These are phyloP conservation scores for Evansstolkia leycettana DNA, from an alignment of 495 filamentous ascomycete species.

Conservation along the genomic window DNA sequence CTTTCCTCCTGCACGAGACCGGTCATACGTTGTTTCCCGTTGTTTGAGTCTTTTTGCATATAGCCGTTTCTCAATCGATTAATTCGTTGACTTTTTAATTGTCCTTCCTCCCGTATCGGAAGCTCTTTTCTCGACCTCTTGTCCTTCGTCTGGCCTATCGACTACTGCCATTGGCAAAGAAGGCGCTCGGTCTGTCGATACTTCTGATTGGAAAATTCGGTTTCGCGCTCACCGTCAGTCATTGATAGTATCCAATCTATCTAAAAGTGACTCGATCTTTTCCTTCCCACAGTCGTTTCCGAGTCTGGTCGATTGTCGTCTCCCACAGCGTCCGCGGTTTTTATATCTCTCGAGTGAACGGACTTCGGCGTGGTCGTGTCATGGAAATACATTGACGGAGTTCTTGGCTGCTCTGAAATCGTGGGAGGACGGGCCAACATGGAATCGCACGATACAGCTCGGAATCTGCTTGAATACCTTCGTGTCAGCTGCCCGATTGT, in stretches of 20 bases:
- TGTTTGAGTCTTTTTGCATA: constrained; percentile 6
- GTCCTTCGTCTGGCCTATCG: constrained; percentile 2
- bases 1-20: constrained; percentile 3
- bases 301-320: neutral
- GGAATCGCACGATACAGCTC: constrained; percentile 24
- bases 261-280: neutral
- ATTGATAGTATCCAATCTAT: neutral
- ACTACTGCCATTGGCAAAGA: neutral
- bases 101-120: constrained; percentile 5
- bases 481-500: constrained; percentile 56
- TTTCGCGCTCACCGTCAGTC: constrained; percentile 4
- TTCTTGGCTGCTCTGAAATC: constrained; percentile 10
- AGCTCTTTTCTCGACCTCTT: constrained; percentile 3
- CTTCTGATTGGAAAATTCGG: too few relatives aligned
- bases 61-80: constrained; percentile 11
- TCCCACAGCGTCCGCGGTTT: neutral
- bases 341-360: constrained; percentile 4
- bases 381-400: constrained; percentile 29
- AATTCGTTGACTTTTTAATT: constrained; percentile 8
- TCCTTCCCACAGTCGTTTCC: constrained; percentile 5
- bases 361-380: constrained; percentile 21
- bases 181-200: too few relatives aligned
- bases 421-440: constrained; percentile 18
- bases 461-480: constrained; percentile 33
- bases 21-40: constrained; percentile 1